A percentile compares a stretch with the other conserved stretches of the same genome.
These are phyloP conservation scores for Crithidia brevicula DNA, from an alignment of 208 protist species.

Conservation along the genomic window DNA sequence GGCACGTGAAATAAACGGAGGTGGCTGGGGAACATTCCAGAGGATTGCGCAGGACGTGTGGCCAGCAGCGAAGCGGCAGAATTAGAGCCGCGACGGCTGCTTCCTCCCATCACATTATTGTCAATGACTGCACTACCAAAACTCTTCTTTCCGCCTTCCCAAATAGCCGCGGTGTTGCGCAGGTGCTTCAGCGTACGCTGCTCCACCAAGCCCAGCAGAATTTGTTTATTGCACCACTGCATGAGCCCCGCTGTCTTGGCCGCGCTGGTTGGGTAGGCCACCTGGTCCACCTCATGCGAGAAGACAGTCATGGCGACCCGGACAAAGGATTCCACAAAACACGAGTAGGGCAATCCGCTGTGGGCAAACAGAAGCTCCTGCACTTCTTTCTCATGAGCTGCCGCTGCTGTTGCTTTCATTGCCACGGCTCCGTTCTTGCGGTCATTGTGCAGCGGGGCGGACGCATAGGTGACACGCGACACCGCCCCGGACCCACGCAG, in stretches of 20 bases:
- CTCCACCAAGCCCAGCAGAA: conserved; percentile 47
- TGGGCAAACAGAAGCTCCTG: conserved; percentile 21
- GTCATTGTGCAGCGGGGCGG: too few relatives aligned
- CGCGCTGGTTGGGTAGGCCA: conserved; percentile 60
- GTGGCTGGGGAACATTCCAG: conserved; percentile 17
- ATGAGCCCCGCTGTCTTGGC: conserved; percentile 65
- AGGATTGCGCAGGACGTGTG: background rate
- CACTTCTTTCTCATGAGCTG: background rate
- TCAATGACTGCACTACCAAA: background rate
- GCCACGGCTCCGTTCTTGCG: too few relatives aligned
- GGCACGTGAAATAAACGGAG: conserved; percentile 26
- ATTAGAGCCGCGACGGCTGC: background rate
- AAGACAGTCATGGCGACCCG: conserved; percentile 80
- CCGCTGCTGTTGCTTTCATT: background rate
- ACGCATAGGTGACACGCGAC: too few relatives aligned
- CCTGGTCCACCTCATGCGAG: conserved; percentile 41
- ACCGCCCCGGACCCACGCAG: conserved; percentile 26
- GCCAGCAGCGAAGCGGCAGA: background rate
- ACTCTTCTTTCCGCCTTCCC: background rate
- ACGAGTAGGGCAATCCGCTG: conserved; percentile 50
- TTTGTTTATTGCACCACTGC: conserved; percentile 75
- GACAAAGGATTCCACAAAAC: conserved; percentile 78
- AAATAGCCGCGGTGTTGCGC: background rate
- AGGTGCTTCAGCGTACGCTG: conserved; percentile 22
- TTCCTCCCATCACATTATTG: background rate